Conservation (phyloP, 371 early-diverging fungal genomes). For the Zychaea mexicana region DNA sequence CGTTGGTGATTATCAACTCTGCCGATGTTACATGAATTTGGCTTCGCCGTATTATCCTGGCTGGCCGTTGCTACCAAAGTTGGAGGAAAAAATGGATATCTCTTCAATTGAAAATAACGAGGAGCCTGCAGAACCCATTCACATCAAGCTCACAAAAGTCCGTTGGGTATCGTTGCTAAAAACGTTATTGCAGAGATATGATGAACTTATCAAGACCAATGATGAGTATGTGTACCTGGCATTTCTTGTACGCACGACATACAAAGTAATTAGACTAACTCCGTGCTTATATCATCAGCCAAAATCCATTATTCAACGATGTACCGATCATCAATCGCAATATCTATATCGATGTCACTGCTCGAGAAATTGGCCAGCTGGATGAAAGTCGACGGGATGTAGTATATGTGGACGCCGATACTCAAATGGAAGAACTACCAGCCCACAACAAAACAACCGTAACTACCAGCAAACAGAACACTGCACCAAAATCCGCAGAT, state of each 20-base stretch:
- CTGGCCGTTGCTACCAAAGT: constrained; percentile 37
- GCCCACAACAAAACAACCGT: neutral
- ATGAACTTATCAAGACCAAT: neutral
- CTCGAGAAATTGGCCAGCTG: neutral
- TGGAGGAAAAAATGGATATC: constrained; percentile 16
- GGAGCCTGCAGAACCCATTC: neutral
- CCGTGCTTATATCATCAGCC: neutral
- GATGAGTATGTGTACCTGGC: neutral
- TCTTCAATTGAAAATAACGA: neutral
- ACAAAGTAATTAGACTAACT: neutral
- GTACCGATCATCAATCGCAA: neutral
- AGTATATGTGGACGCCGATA: neutral
- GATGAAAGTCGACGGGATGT: neutral
- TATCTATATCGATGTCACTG: neutral
- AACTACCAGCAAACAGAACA: neutral
- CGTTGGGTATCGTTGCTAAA: constrained; percentile 12
- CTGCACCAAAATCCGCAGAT: neutral
- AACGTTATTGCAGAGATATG: constrained; percentile 6
- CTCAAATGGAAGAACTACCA: neutral
- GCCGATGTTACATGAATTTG: constrained; percentile 40
- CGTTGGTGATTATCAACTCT: constrained; percentile 56
- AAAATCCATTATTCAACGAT: neutral
- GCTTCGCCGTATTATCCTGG: constrained; percentile 33
- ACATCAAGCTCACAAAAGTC: constrained; percentile 7
- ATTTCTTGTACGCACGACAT: too few relatives aligned